Conservation (phyloP, 331 rosid genomes). For the Malus hybrid region DNA sequence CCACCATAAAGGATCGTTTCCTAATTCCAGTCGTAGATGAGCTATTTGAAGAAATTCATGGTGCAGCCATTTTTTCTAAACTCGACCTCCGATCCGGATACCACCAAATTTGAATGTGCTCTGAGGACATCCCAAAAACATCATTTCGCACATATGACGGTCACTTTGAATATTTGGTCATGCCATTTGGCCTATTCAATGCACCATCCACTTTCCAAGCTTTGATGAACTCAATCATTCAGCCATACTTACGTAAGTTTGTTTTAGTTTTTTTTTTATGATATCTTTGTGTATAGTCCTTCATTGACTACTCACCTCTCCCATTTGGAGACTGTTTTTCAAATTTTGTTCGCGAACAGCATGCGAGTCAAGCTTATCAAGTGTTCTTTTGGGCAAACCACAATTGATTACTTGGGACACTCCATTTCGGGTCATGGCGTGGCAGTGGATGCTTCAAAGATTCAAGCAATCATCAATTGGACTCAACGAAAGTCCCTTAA, state of each 20-base stretch:
- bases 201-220: not conserved
- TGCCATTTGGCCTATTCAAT: not conserved
- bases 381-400: not conserved
- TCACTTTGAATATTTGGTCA: not conserved
- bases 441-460: rapidly evolving
- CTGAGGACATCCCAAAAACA: not conserved
- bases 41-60: not conserved
- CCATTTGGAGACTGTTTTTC: too few relatives aligned
- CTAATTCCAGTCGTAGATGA: not conserved
- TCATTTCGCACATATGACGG: not conserved
- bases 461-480: not conserved
- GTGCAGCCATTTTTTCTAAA: not conserved
- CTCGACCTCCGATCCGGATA: not conserved
- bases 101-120: not conserved
- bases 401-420: not conserved
- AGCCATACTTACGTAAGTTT: not conserved
- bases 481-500: rapidly evolving
- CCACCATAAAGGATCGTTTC: not conserved
- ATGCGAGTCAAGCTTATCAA: not conserved
- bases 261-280: not conserved
- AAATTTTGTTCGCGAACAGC: rapidly evolving
- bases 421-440: not conserved
- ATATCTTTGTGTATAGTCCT: not conserved
- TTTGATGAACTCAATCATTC: not conserved
- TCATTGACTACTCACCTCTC: not conserved